Evolutionary conservation across 2,329 filamentous ascomycete genomes (phyloP).

Genomic region (Sporothrix inflata): DNA sequence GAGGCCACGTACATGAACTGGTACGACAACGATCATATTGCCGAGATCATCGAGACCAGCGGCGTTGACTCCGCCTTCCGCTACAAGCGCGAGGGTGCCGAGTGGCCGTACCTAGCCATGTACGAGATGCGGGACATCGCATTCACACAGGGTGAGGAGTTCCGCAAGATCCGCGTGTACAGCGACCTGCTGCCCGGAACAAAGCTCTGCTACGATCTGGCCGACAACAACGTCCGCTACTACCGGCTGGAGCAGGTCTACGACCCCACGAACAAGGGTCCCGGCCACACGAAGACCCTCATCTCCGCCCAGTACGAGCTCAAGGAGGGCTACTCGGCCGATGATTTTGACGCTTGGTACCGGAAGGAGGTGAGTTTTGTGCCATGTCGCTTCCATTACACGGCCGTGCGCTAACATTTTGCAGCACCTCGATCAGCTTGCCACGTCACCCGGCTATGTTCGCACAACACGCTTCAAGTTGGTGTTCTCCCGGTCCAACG

Average conservation of each 20-base stretch:
- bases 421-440: conserved; percentile 32
- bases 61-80: conserved; percentile 43
- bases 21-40: conserved; percentile 47
- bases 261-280: conserved; percentile 35
- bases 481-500: conserved; percentile 34
- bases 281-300: conserved; percentile 34
- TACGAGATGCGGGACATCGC: conserved; percentile 44
- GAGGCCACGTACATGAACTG: conserved; percentile 42
- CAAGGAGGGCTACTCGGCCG: conserved; percentile 28
- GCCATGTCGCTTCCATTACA: neutral
- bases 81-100: conserved; percentile 37
- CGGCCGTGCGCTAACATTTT: neutral
- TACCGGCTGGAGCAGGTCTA: conserved; percentile 36
- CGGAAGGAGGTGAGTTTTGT: conserved; percentile 34
- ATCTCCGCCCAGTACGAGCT: conserved; percentile 32
- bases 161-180: conserved; percentile 41
- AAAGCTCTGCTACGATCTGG: conserved; percentile 35
- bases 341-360: conserved; percentile 37
- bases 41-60: conserved; percentile 42
- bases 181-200: conserved; percentile 38
- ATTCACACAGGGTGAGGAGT: conserved; percentile 42
- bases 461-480: conserved; percentile 37
- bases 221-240: conserved; percentile 35
- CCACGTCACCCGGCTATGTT: conserved; percentile 34
- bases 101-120: conserved; percentile 44